Evolutionary conservation across 1,284 basidiomycete species (phyloP).

Genomic region (Neolentinus lepideus): DNA sequence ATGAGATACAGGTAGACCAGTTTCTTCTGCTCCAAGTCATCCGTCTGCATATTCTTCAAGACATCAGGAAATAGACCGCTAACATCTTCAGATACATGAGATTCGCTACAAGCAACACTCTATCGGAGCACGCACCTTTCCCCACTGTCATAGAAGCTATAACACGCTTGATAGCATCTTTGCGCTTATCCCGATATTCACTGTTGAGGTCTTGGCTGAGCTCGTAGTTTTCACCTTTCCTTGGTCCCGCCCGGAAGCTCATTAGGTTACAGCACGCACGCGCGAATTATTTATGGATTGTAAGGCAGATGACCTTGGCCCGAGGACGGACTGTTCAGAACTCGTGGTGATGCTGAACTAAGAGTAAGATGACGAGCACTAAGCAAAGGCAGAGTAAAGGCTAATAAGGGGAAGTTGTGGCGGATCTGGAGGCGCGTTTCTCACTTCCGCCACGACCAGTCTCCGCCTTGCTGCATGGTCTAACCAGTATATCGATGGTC

Average conservation of each 20-base stretch:
- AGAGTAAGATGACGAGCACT: too few relatives aligned
- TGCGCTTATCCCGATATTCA: constrained; percentile 91
- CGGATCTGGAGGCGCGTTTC: too few relatives aligned
- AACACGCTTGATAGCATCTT: constrained; percentile 97
- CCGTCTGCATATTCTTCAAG: constrained; percentile 98
- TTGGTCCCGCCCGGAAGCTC: constrained; percentile 12
- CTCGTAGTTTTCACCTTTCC: constrained; percentile 81
- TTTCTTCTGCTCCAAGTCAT: constrained; percentile 93
- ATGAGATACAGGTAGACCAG: constrained; percentile 98
- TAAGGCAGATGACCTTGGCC: too few relatives aligned
- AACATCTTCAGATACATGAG: constrained; percentile 54
- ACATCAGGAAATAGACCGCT: constrained; percentile 96
- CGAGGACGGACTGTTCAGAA: too few relatives aligned
- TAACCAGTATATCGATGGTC: too few relatives aligned
- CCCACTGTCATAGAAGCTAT: constrained; percentile 96
- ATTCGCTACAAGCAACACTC: neutral
- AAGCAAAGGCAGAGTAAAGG: too few relatives aligned
- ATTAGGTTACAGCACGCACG: neutral
- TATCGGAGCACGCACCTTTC: constrained; percentile 53
- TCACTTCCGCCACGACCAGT: too few relatives aligned
- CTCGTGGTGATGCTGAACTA: too few relatives aligned
- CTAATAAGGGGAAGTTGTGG: too few relatives aligned
- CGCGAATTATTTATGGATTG: too few relatives aligned
- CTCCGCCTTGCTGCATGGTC: too few relatives aligned
- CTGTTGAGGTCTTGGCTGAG: constrained; percentile 93